A percentile compares a stretch with the other conserved stretches of the same genome.
Evolutionary conservation across 2,329 filamentous ascomycete genomes (phyloP).

Genomic region (Fusarium illudens): DNA sequence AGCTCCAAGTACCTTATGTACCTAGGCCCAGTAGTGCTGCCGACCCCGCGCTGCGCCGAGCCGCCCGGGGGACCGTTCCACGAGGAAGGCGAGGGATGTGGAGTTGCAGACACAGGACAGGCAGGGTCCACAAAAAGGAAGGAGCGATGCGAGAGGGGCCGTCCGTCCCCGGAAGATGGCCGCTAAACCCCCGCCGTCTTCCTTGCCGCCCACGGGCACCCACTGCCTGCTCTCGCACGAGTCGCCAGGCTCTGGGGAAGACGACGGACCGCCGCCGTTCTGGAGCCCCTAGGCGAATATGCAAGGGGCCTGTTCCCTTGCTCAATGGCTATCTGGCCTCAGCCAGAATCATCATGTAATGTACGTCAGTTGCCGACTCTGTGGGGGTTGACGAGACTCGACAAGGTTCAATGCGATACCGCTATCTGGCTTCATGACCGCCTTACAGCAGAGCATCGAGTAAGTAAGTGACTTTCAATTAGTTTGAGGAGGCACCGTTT

Average conservation of each 20-base stretch:
- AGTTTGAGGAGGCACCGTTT: not conserved
- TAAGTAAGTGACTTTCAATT: not conserved
- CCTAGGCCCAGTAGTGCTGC: slow-evolving; percentile 27
- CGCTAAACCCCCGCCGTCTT: slow-evolving; percentile 5
- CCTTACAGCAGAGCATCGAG: not conserved
- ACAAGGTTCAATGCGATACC: not conserved
- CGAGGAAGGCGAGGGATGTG: slow-evolving; percentile 8
- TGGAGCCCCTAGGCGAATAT: slow-evolving; percentile 2
- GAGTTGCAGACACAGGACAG: slow-evolving; percentile 10
- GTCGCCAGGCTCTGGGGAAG: slow-evolving; percentile 10
- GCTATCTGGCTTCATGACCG: not conserved
- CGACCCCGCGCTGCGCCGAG: slow-evolving; percentile 39
- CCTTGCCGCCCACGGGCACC: not conserved
- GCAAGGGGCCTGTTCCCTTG: slow-evolving; percentile 14
- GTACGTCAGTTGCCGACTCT: slow-evolving; percentile 6
- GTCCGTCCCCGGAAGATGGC: slow-evolving; percentile 7
- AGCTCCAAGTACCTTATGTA: slow-evolving; percentile 10
- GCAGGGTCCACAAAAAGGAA: slow-evolving; percentile 9
- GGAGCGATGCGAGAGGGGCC: not conserved
- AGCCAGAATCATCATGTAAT: slow-evolving; percentile 7
- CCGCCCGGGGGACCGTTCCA: slow-evolving; percentile 32
- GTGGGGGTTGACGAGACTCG: not conserved
- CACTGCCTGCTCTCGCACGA: not conserved
- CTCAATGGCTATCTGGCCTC: slow-evolving; percentile 3
- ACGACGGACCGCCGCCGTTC: not conserved